phyloP scores from a whole-genome alignment of 2,329 filamentous ascomycete genomes.

The Paecilomyces sp. region DNA sequence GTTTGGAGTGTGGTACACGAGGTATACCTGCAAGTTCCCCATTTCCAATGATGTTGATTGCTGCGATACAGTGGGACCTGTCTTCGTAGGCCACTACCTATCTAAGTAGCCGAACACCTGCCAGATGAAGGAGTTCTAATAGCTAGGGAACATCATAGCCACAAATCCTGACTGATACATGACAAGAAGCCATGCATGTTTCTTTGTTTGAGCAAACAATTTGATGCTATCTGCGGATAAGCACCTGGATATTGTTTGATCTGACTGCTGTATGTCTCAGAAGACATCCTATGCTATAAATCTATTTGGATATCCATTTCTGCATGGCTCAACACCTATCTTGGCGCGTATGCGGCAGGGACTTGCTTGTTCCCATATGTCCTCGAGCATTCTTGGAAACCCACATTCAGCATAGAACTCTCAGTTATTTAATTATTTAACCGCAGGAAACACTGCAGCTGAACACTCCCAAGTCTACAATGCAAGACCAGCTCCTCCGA shows the following conservation, averaged over 20 bases:
- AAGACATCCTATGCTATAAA: background rate
- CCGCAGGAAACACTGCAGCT: background rate
- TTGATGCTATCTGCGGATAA: background rate
- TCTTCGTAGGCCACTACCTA: no score
- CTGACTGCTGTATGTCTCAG: background rate
- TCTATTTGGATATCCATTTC: background rate
- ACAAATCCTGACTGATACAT: no score
- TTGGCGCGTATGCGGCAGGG: background rate
- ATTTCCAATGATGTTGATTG: no score
- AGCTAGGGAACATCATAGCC: no score
- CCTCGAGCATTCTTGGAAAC: background rate
- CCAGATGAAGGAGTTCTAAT: no score
- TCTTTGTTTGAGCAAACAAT: background rate
- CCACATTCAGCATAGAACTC: no score
- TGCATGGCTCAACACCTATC: background rate
- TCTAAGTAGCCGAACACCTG: no score
- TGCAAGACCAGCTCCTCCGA: background rate
- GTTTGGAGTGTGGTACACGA: no score
- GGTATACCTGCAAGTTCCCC: no score
- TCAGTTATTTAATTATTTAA: no score
- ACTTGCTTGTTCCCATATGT: background rate
- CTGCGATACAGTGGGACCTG: no score
- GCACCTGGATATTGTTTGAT: background rate
- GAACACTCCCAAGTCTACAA: background rate
- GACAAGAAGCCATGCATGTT: background rate